Percentiles rank a stretch among this genome's conserved stretches.
phyloP scores from a whole-genome alignment of 495 filamentous ascomycete species.

The Aspergillus affinis region DNA sequence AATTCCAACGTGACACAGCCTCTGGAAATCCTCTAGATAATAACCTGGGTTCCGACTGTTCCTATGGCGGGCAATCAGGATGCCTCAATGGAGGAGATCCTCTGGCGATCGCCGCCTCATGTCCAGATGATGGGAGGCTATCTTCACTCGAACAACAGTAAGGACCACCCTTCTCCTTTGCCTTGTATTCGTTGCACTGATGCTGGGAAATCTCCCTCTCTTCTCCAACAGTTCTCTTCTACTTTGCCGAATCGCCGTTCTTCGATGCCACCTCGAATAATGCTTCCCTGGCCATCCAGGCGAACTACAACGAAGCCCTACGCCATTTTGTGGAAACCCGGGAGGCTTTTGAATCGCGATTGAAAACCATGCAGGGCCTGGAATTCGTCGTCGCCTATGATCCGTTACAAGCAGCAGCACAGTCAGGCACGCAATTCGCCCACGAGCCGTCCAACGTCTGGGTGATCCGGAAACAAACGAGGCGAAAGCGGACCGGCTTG shows the following conservation, averaged over 20 bases:
- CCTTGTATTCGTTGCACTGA: background rate
- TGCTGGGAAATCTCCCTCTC: background rate
- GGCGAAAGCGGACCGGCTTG: constrained; percentile 55
- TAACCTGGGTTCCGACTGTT: background rate
- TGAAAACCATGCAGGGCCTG: constrained; percentile 77
- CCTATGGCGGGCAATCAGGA: constrained; percentile 49
- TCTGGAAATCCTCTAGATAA: background rate
- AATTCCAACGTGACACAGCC: background rate
- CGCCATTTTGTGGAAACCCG: constrained; percentile 64
- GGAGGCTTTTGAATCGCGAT: constrained; percentile 72
- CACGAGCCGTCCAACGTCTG: constrained; percentile 67
- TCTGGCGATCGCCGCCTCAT: constrained; percentile 64
- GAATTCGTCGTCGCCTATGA: constrained; percentile 81
- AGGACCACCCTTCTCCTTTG: constrained; percentile 4
- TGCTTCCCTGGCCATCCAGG: constrained; percentile 70
- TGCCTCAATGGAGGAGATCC: constrained; percentile 71
- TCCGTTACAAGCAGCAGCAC: constrained; percentile 61
- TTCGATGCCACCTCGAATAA: constrained; percentile 91
- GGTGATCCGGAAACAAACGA: constrained; percentile 88
- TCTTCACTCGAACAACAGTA: constrained; percentile 52
- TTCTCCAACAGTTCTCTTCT: constrained; percentile 65
- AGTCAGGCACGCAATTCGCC: constrained; percentile 57
- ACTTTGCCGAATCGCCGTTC: constrained; percentile 88
- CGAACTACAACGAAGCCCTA: constrained; percentile 68
- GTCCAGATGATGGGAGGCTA: constrained; percentile 59